A percentile compares a stretch with the other conserved stretches of the same genome.
phyloP scores from a whole-genome alignment of 805 yeast genomes.

The Ogataea naganishii region DNA sequence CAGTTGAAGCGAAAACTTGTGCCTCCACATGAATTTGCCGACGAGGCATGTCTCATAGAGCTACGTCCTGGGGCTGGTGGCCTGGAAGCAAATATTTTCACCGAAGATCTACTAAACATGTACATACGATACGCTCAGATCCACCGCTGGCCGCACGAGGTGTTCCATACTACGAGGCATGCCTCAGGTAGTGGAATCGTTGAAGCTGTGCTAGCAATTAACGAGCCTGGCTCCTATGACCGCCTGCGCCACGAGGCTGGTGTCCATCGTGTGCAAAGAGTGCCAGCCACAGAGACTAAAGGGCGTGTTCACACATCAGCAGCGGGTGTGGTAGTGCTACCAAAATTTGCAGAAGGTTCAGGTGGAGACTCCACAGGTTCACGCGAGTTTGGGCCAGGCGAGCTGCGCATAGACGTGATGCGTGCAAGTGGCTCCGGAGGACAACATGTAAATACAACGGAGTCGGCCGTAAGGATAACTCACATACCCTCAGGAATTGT shows the following conservation, averaged over 20 bases:
- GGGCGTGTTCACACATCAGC: constrained; percentile 96
- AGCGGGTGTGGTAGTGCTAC: constrained; percentile 89
- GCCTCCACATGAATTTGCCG: constrained; percentile 72
- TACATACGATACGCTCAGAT: constrained; percentile 61
- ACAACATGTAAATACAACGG: constrained; percentile 96
- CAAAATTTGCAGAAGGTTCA: constrained; percentile 58
- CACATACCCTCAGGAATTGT: constrained; percentile 88
- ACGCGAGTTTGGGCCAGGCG: constrained; percentile 74
- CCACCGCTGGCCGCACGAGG: constrained; percentile 57
- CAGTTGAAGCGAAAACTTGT: constrained; percentile 50
- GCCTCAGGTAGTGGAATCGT: constrained; percentile 59
- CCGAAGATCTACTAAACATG: constrained; percentile 75
- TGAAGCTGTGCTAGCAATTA: constrained; percentile 69
- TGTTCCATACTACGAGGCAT: constrained; percentile 49
- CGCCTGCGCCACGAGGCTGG: constrained; percentile 80
- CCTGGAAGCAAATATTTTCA: constrained; percentile 81
- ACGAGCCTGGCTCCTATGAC: constrained; percentile 71
- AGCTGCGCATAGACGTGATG: constrained; percentile 92
- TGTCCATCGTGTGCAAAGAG: constrained; percentile 90
- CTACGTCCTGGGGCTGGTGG: constrained; percentile 96
- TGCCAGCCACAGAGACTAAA: constrained; percentile 88
- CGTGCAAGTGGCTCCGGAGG: constrained; percentile 97
- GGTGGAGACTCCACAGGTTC: constrained; percentile 35
- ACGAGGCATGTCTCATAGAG: constrained; percentile 72
- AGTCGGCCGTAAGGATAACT: constrained; percentile 88